Base-by-base conservation (phyloP, 331 rosid genomes). In the Malus hybrid region DNA sequence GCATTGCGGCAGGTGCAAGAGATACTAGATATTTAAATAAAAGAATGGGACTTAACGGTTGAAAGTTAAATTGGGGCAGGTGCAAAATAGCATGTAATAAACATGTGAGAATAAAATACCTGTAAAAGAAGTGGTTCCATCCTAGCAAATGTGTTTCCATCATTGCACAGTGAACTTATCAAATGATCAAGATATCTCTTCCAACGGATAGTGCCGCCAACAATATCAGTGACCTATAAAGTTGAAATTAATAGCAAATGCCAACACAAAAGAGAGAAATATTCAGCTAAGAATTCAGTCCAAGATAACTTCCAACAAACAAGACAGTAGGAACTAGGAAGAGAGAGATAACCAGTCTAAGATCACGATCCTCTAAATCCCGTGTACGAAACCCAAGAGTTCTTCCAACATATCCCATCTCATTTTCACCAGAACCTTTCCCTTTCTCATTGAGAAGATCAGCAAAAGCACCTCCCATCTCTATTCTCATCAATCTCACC, bases 401-500 rank as follows among this genome's bases (percentile, higher is more conserved):
- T 81, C 97, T 86, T 82, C 79, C 88, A 29, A 93, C 96, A 81
- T 93, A 93, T 42, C 89, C 88, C 96, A 93, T 93, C 85, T 93
- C 97, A 67, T 93, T 93, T 72, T 88, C 94, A 79, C 97, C 97
- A 29, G 96, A 93, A 74, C 97, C 97, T 76, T 93, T 93, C 78
- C 97, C 97, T 82, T 83, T 90, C 86, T 90, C 97, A 72, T 93
- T 93, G 46, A 93, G 86, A 84, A 93, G 97, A 73, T 88, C 97
- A 75, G 96, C 97, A 88, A 88, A 93, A 75, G 97, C 96, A 80
- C 97, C 96, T 14, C 97, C 97, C 57, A 90, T 53, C 84, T 93
- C 96, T 85, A 93, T 88, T 56, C 97, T 80, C 97, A 93, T 93
- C 81, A 93, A 78, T 58, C 97, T 88, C 82, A 93, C 97, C 0